Evolutionary conservation across 306 rosid species (phyloP).

Genomic region (Quercus bicolor): DNA sequence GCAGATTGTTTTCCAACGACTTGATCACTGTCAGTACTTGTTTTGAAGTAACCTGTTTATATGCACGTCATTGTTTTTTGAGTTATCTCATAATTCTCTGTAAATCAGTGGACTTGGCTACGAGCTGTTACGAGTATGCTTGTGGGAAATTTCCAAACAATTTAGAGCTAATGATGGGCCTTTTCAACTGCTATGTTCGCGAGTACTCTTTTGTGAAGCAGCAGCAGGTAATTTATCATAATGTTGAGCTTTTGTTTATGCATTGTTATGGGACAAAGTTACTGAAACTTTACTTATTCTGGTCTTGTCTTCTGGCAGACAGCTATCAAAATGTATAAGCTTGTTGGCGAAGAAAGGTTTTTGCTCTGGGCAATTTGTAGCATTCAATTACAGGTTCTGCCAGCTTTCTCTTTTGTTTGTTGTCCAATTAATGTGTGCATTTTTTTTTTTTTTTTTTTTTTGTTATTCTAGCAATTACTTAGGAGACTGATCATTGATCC

Average conservation of each 20-base stretch:
- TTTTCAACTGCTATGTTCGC: conserved; percentile 92
- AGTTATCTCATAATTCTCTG: conserved; percentile 14
- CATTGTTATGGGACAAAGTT: not conserved
- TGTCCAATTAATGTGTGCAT: not conserved
- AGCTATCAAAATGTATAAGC: conserved; percentile 98
- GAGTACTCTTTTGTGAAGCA: conserved; percentile 97
- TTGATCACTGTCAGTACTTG: conserved; percentile 66
- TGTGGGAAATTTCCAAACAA: conserved; percentile 72
- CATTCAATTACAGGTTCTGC: conserved; percentile 92
- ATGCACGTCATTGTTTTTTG: conserved; percentile 5
- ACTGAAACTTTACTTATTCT: not conserved
- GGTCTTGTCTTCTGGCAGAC: conserved; percentile 56
- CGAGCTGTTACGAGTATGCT: conserved; percentile 87
- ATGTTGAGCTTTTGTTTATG: not conserved
- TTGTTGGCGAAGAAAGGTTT: conserved; percentile 82
- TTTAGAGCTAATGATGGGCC: conserved; percentile 84
- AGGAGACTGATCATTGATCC: too few species aligned
- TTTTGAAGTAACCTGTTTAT: conserved; percentile 8
- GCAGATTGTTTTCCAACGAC: conserved; percentile 88
- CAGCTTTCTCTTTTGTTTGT: not conserved
- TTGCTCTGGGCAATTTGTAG: conserved; percentile 99
- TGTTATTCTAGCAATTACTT: too few species aligned
- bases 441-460: too few species aligned
- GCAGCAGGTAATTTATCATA: conserved; percentile 65
- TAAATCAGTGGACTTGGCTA: conserved; percentile 83